These are phyloP conservation scores for Teratosphaeria gauchensis DNA, from an alignment of 2,329 filamentous ascomycete genomes.

Conservation along the genomic window DNA sequence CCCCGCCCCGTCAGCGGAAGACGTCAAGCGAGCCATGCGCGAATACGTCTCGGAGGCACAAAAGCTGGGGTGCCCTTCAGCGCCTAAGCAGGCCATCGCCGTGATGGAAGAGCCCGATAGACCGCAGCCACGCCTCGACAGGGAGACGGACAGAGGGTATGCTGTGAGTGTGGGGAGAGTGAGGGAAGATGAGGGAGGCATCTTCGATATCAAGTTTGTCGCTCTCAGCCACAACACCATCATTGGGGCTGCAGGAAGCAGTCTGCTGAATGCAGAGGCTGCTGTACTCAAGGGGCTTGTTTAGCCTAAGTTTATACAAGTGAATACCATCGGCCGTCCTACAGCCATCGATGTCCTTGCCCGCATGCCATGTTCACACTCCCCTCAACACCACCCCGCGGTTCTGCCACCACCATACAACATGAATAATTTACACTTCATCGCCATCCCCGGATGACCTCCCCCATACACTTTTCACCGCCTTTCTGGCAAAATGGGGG, in stretches of 20 bases:
- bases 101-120: conserved; percentile 84
- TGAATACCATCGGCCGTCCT: no score
- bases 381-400: no score
- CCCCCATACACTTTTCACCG: no score
- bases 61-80: conserved; percentile 75
- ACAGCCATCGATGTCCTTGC: no score
- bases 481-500: no score
- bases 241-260: conserved; percentile 91
- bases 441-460: no score
- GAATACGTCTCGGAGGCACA: conserved; percentile 76
- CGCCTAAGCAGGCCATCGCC: conserved; percentile 68
- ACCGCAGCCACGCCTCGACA: conserved; percentile 83
- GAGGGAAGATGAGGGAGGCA: conserved; percentile 72
- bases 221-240: conserved; percentile 87
- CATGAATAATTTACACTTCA: no score
- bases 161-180: conserved; percentile 84
- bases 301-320: not conserved
- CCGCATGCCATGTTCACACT: no score
- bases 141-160: conserved; percentile 76
- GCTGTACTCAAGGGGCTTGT: conserved; percentile 82
- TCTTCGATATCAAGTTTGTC: conserved; percentile 93
- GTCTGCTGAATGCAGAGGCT: conserved; percentile 88
- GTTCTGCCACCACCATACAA: no score
- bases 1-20: conserved; percentile 62
- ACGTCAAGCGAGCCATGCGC: conserved; percentile 69